These are phyloP conservation scores for Houttuynia cordata DNA, from an alignment of 164 flowering plant species.

Conservation along the genomic window DNA sequence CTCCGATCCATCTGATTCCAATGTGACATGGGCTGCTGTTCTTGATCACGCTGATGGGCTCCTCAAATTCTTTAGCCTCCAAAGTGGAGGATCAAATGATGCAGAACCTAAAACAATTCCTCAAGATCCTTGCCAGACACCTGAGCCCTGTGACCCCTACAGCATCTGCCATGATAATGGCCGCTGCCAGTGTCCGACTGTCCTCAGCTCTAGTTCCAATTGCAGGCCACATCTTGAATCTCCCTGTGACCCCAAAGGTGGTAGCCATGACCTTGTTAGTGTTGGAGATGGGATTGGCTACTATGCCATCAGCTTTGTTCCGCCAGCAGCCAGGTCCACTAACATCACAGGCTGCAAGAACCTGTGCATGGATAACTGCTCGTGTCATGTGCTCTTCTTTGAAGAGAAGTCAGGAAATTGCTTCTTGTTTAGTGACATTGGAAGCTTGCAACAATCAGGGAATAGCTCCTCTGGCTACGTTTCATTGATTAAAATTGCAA, in stretches of 20 bases:
- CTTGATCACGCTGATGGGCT: conserved; percentile 32
- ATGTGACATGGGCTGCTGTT: conserved; percentile 42
- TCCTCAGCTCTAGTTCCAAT: conserved; percentile 19
- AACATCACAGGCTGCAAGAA: conserved; percentile 27
- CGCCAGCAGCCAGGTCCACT: conserved; percentile 21
- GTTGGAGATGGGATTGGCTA: conserved; percentile 31
- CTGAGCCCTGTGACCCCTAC: conserved; percentile 35
- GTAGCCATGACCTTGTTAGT: conserved; percentile 13
- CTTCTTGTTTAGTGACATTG: conserved; percentile 36
- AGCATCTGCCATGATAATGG: conserved; percentile 20
- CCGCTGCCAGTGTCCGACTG: conserved; percentile 35
- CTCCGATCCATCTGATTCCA: conserved; percentile 19
- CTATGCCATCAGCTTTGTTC: conserved; percentile 29
- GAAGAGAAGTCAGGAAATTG: conserved; percentile 27
- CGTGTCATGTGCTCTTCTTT: conserved; percentile 38
- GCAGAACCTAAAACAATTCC: conserved; percentile 28
- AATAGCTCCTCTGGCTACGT: conserved; percentile 13
- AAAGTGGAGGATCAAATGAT: conserved; percentile 6
- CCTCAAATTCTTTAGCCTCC: conserved; percentile 28
- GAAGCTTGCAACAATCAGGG: conserved; percentile 28
- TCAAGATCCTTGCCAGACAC: conserved; percentile 25
- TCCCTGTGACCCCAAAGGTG: conserved; percentile 9
- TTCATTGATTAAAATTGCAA: conserved; percentile 26
- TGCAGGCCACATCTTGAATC: conserved; percentile 23
- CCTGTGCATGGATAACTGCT: conserved; percentile 35